These are phyloP conservation scores for Penicillium turbatum DNA, from an alignment of 495 filamentous ascomycete species.

Conservation along the genomic window DNA sequence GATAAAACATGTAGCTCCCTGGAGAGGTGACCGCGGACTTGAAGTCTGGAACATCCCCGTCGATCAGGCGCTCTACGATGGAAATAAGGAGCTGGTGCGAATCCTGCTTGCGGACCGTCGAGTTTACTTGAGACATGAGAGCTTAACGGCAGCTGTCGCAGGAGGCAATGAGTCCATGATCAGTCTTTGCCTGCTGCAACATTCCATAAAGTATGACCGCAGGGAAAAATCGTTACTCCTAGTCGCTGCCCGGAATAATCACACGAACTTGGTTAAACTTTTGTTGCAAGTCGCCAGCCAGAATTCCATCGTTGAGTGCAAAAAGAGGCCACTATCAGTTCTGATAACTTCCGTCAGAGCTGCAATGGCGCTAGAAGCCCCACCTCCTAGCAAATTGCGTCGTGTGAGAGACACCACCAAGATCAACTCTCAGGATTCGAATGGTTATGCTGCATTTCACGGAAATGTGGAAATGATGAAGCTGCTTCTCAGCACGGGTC, in stretches of 20 bases:
- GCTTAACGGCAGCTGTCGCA: background rate
- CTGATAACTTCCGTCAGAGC: no score
- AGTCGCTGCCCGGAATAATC: background rate
- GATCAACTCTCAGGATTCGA: background rate
- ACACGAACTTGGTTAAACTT: background rate
- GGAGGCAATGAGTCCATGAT: background rate
- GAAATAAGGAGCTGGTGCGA: background rate
- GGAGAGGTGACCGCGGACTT: no score
- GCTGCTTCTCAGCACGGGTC: background rate
- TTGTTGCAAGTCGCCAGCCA: no score
- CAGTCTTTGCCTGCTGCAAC: background rate
- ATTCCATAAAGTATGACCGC: background rate
- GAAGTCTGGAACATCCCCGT: background rate
- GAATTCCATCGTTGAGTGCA: no score
- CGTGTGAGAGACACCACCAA: background rate
- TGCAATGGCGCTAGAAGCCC: no score
- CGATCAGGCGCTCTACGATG: background rate
- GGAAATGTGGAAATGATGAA: background rate
- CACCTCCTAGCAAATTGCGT: no score
- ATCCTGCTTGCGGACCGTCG: background rate
- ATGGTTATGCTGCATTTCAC: background rate
- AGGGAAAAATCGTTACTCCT: background rate
- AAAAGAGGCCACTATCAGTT: no score
- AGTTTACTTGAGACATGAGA: background rate
- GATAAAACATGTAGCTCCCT: no score